phyloP scores from a whole-genome alignment of 129 eudicot species.

The Chrysanthemum lavandulifolium region DNA sequence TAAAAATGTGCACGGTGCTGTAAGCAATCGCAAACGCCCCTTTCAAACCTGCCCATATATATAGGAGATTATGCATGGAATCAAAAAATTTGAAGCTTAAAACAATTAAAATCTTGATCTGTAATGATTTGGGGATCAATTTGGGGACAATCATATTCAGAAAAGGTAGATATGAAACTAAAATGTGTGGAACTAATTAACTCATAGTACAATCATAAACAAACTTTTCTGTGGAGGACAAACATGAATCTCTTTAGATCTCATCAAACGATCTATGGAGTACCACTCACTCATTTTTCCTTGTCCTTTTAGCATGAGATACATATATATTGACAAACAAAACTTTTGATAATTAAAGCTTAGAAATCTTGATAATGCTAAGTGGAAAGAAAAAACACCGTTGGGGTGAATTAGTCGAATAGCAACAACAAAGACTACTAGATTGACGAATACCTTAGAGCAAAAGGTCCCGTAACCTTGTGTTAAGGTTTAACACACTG shows the following conservation, averaged over 20 bases:
- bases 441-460: too few relatives aligned
- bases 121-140: not conserved
- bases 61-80: too few relatives aligned
- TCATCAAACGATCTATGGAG: slow-evolving; percentile 22
- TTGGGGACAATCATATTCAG: slow-evolving; percentile 1
- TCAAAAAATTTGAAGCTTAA: too few relatives aligned
- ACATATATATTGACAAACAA: not conserved
- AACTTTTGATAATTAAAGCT: not conserved
- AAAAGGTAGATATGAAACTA: slow-evolving; percentile 5
- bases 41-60: too few relatives aligned
- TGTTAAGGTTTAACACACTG: too few relatives aligned
- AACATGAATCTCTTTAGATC: slow-evolving; percentile 36
- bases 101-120: not conserved
- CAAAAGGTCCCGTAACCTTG: too few relatives aligned
- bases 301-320: slow-evolving; percentile 6
- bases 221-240: slow-evolving; percentile 32
- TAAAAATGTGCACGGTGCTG: too few relatives aligned
- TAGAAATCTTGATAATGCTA: not conserved
- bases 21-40: too few relatives aligned
- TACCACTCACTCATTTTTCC: slow-evolving; percentile 27
- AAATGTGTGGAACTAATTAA: slow-evolving; percentile 9
- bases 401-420: not conserved
- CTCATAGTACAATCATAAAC: slow-evolving; percentile 9
- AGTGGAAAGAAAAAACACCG: not conserved
- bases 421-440: not conserved